Evolutionary conservation across 495 filamentous ascomycete species (phyloP).

Genomic region (Penicillium simplicissimum): DNA sequence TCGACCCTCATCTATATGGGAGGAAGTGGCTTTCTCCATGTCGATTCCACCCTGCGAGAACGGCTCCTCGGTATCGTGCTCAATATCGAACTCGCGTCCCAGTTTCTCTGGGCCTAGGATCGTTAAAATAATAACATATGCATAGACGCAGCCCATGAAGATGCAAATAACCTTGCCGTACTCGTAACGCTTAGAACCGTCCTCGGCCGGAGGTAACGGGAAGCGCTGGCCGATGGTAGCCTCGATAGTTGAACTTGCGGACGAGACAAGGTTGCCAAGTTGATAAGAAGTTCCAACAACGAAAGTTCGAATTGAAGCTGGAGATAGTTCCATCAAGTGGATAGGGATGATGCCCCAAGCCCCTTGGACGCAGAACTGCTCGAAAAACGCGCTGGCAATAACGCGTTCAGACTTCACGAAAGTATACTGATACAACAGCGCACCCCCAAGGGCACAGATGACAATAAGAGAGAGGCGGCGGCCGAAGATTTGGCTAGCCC

Average conservation of each 20-base stretch:
- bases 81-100: too few species aligned
- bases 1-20: too few species aligned
- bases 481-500: conserved; percentile 36
- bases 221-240: conserved; percentile 36
- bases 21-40: too few species aligned
- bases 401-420: conserved; percentile 29
- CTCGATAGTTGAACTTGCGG: conserved; percentile 76
- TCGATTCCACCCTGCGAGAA: too few species aligned
- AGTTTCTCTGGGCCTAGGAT: too few species aligned
- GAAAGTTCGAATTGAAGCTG: conserved; percentile 75
- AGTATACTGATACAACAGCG: conserved; percentile 35
- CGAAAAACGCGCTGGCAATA: conserved; percentile 40
- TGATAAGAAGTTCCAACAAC: conserved; percentile 79
- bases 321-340: conserved; percentile 79
- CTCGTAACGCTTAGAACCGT: too few species aligned
- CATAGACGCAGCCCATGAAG: too few species aligned
- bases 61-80: too few species aligned
- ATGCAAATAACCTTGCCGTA: too few species aligned
- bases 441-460: conserved; percentile 33
- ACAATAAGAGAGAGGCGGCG: conserved; percentile 38
- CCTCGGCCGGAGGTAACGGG: too few species aligned
- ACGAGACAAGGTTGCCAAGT: conserved; percentile 79
- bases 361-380: conserved; percentile 85
- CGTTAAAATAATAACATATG: too few species aligned
- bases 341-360: conserved; percentile 79